Evolutionary conservation across 768 basidiomycete genomes (phyloP), one percentile per base, ranked within the genome.

Genomic region (Mycena polygramma): DNA sequence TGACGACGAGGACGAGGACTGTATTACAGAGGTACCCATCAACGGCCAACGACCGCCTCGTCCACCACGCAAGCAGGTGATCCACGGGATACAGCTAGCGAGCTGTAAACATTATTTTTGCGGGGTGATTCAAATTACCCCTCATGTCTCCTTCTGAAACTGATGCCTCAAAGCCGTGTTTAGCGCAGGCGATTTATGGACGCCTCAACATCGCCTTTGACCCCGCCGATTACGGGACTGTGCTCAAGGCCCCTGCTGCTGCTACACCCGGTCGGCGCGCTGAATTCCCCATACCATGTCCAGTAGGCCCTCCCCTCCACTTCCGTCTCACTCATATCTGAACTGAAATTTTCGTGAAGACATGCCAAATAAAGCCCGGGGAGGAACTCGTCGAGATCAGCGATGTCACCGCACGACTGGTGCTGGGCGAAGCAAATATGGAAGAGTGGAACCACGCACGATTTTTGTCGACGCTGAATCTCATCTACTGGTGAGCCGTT

Each of bases 101-200:
- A 71, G 66, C 55, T 76, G 75, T 63, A 63, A 74, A 53, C 75
- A 76, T 54, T 57, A 69, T 22, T 76, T 76, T 60, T 76, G 75
- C 51, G 75, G 75, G 46, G 75, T 76, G 48, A 53, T 26, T 39
- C 14, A 14, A 5, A 30, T 19, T 36, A 15, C 57, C 2, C 19
- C 37, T 51, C 37, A 14, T 36, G 36, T 37, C 19, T 14, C 13
- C 7, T n/a, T 14, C 7, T 19, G 58, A 17, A 8, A 22, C 68
- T 70, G 3, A 61, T 58, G 13, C 24, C 43, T 46, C 36, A 2
- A 19, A 76, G 75, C 57, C 71, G 13, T 76, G 75, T 62, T 66
- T 76, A 19, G 75, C 75, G n/a, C 63, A 68, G 46, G 55, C 69
- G 7, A 76, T 76, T 1, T 76, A 73, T 62, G 37, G 46, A 43